Percentiles rank a stretch among this genome's conserved stretches.
phyloP scores from a whole-genome alignment of 2,329 filamentous ascomycete species.

The Calcarisporium arbuscula region DNA sequence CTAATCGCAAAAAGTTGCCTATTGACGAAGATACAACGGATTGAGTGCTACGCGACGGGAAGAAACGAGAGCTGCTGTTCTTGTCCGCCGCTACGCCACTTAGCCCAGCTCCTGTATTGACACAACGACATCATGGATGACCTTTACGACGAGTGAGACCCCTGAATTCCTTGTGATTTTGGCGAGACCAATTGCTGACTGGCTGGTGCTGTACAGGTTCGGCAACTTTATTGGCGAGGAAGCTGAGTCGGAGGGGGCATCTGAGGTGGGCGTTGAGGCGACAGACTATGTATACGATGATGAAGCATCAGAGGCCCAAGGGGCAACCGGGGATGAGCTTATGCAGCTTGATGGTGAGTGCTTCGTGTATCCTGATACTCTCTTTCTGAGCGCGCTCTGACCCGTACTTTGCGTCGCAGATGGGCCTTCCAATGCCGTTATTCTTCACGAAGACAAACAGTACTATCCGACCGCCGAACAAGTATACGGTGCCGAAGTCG shows the following conservation, averaged over 20 bases:
- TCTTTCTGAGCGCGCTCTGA: neutral
- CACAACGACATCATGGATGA: conserved; percentile 66
- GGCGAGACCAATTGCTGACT: neutral
- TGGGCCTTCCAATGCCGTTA: conserved; percentile 91
- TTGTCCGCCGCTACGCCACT: conserved; percentile 16
- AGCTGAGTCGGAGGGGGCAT: conserved; percentile 77
- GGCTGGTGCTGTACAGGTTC: conserved; percentile 53
- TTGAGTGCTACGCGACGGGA: too few relatives aligned
- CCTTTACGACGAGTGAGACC: conserved; percentile 82
- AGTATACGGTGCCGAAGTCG: conserved; percentile 88
- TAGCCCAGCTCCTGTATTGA: conserved; percentile 7
- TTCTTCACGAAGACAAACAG: conserved; percentile 98
- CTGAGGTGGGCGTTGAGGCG: conserved; percentile 66
- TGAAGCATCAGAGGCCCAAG: conserved; percentile 58
- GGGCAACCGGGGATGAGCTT: conserved; percentile 71
- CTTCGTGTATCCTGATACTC: too few relatives aligned
- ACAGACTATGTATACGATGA: conserved; percentile 79
- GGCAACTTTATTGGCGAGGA: conserved; percentile 98
- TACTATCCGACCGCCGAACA: conserved; percentile 98
- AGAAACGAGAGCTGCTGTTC: conserved; percentile 10
- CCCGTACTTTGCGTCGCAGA: conserved; percentile 34
- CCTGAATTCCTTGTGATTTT: conserved; percentile 4
- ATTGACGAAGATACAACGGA: too few relatives aligned
- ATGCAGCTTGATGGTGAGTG: conserved; percentile 83
- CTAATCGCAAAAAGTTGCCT: conserved; percentile 14